Evolutionary conservation across 2,329 filamentous ascomycete species (phyloP), one percentile per base, ranked within the genome.

Genomic region (Talaromyces atroroseus): DNA sequence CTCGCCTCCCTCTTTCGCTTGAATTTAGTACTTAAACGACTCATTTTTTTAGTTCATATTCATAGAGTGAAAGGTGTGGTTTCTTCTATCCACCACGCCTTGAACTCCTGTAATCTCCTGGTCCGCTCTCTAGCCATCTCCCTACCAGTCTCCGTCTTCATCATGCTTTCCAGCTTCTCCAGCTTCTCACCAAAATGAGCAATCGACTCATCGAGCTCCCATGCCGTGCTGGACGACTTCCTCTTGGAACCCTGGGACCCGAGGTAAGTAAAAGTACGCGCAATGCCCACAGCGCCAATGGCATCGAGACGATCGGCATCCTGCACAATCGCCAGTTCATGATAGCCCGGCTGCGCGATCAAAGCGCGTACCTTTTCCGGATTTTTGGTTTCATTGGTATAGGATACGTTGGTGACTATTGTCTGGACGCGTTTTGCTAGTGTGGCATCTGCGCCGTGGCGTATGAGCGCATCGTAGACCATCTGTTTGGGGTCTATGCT

Each of bases 241-340:
- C 68, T 65, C 47, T 63, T 63, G 0, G 16, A 24, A 14, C 66
- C 64, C 58, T 68, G 64, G 8, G 85, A 86, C 0, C 87, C 91
- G 0, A 87, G 84, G 69, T 85, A 96, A 0, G 87, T 85, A 69
- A 94, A 92, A 42, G 82, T 83, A 45, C 92, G 78, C 2, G 83
- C 92, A 56, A 96, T 86, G 0, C 92, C 92, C 29, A 96, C 82
- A 0, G 89, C 90, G 1, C 92, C 92, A 50, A 96, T 85, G 3
- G 91, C 89, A 73, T 97, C 92, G n/a, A 97, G 77, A 6, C 92
- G 80, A 75, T 96, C 92, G 3, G 92, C 92, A 71, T 96, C 92
- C 74, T 96, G 92, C 32, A 96, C 90, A 49, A 95, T 82, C 0
- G 84, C 91, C 34, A 94, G 76, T 70, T 94, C 90, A 1, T 89